Evolutionary conservation across 2,329 filamentous ascomycete genomes (phyloP), one percentile per base, ranked within the genome.

Genomic region (Stachybotrys echinatus): DNA sequence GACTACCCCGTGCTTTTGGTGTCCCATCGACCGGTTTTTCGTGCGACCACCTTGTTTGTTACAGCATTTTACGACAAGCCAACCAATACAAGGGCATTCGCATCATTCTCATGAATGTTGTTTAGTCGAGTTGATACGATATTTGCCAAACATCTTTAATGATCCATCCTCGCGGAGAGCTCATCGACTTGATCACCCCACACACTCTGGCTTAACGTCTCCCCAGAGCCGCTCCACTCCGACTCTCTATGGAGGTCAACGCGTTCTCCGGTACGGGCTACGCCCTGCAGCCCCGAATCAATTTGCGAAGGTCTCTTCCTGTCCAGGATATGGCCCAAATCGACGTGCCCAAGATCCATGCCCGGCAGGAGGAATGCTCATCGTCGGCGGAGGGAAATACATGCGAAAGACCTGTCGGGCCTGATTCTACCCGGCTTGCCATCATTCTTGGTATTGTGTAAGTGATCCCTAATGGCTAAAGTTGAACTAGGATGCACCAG

Each of bases 361-460:
- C 48, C 10, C 57, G 58, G 47, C 47, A 50, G 6, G 45, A 48
- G 21, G 46, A 54, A 14, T 64, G 61, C 52, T 50, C 55, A 40
- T 50, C 50, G 7, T 52, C 53, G 3, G 42, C 50, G 2, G 47
- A 51, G 20, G 58, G 57, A 21, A 70, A 75, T 50, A 68, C 72
- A 4, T 87, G 84, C 61, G 80, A 87, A 58, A 87, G 84, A 62
- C 76, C 83, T 1, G 70, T 75, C 31, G 76, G 74, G 50, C 68
- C 71, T 39, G 74, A 70, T 40, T 73, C 76, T n/a, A 78, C 80
- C 47, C 84, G 80, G 4, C 58, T 91, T 42, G 80, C 85, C 6
- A 86, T 94, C 55, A 76, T 80, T 39, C 70, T 92, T 4, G 85
- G 84, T 61, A 76, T 88, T 54, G 77, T 80, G 86, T 91, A 82